Evolutionary conservation across 2,329 filamentous ascomycete species (phyloP), one percentile per base, ranked within the genome.

Genomic region (Ascochyta lentis): DNA sequence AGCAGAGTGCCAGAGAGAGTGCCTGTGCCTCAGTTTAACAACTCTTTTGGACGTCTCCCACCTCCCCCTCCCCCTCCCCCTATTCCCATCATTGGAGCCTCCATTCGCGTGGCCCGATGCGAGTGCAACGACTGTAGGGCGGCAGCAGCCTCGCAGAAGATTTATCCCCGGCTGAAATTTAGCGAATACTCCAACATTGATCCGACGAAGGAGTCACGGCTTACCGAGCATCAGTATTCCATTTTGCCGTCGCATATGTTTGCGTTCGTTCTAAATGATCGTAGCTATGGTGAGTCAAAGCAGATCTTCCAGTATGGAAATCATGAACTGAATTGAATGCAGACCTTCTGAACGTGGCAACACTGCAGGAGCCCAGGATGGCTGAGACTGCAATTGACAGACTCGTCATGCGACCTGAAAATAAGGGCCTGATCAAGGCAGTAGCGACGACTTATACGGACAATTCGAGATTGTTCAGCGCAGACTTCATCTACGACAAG

Each of bases 401-500:
- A n/a, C 40, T 51, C 2, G 40, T 44, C 10, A 51, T 51, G 16
- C 12, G 10, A 7, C 1, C 6, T 2, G 26, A 16, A 2, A 44
- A 39, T 16, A 44, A 44, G n/a, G 15, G 38, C 2, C 5, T 51
- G 16, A 38, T 51, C 40, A 51, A 51, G 19, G 33, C 48, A 6
- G 15, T 51, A 4, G 40, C 48, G 6, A 43, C 37, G n/a, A 51
- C 24, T 1, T 51, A 44, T 6, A 44, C 48, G 3, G 48, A 51
- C 10, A 51, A 19, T 3, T 42, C 46, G 1, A 10, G 19, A 3
- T 8, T 9, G 3, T 56, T 56, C 47, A 51, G 27, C 4, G 56
- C 56, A 13, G 61, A 84, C 58, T 71, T 84, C 16, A 78, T 84
- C 15, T 71, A 76, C 16, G 81, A 80, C 22, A 67, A 67, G 22